Evolutionary conservation across 2,329 filamentous ascomycete genomes (phyloP).

Genomic region (Akanthomyces uredinophilus): DNA sequence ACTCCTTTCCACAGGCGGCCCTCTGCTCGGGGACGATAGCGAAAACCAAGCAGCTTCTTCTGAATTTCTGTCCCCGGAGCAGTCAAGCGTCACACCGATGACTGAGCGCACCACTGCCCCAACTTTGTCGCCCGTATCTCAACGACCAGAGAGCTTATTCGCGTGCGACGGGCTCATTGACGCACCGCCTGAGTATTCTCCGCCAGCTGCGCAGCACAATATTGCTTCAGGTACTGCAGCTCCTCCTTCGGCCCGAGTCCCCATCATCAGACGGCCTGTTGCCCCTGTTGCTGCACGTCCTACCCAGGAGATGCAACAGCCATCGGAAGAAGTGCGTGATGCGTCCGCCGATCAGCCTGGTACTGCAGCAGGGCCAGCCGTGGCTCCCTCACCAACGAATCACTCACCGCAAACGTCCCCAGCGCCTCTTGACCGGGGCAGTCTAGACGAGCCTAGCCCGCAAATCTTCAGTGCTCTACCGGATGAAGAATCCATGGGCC

Average conservation of each 20-base stretch:
- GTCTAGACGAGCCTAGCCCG: background rate
- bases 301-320: no score
- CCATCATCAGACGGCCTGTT: background rate
- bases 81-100: background rate
- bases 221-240: background rate
- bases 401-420: background rate
- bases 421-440: background rate
- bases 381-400: background rate
- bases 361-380: background rate
- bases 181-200: constrained; percentile 14
- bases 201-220: background rate
- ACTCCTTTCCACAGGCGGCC: constrained; percentile 22
- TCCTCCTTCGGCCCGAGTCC: background rate
- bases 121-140: background rate
- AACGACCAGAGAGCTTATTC: constrained; percentile 3
- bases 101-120: background rate
- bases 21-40: constrained; percentile 16
- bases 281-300: background rate
- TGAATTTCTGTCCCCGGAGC: constrained; percentile 3
- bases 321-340: background rate
- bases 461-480: constrained; percentile 13
- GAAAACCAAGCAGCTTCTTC: constrained; percentile 7
- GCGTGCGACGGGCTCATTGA: constrained; percentile 7
- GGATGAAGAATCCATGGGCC: constrained; percentile 25
- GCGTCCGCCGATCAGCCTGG: background rate